Evolutionary conservation across 352 stramenopile species (phyloP), one percentile per base, ranked within the genome.

Genomic region (Phytopythium kandeliae): DNA sequence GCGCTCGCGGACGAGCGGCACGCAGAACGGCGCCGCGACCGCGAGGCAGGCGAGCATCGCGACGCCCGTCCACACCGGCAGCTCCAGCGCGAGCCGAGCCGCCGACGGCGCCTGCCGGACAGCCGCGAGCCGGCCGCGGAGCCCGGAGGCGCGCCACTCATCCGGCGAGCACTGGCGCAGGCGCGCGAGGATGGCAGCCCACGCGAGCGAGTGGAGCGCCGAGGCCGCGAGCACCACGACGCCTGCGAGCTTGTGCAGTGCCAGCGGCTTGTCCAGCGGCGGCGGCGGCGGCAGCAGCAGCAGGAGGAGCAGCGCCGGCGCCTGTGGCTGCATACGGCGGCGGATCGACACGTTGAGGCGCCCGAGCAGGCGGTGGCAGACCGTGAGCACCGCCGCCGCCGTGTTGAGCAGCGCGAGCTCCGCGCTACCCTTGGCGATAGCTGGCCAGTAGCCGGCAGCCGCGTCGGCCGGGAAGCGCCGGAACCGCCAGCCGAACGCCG

Each of bases 41-140:
- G 63, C 2, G 5, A 62, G 58, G 26, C 55, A 69, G 3, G 64
- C 1, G 0, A 74, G 30, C 63, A 82, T 72, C 8, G 53, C 51
- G 13, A 75, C 16, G 1, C 71, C 71, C 15, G 71, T 79, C 65
- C 65, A 77, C 25, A 83, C 70, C 1, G 71, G 71, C 1, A 74
- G 31, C 31, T 35, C 47, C 31, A 41, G 10, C 0, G 30, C 12
- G 3, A 65, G 15, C 21, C 73, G 25, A 7, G 53, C 46, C 5
- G n/a, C 4, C 12, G 64, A 8, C 2, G 44, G 24, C 5, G 33
- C 35, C 1, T 69, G 52, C 0, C 67, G 67, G 13, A 78, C 9
- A 16, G 63, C 48, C 25, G 24, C 21, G 17, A 51, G 49, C 4
- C 51, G 36, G 12, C 58, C 19, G 17, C 73, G 31, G 31, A 35